These are phyloP conservation scores for Pisolithus thermaeus DNA, from an alignment of 1,284 basidiomycete genomes.

Conservation along the genomic window DNA sequence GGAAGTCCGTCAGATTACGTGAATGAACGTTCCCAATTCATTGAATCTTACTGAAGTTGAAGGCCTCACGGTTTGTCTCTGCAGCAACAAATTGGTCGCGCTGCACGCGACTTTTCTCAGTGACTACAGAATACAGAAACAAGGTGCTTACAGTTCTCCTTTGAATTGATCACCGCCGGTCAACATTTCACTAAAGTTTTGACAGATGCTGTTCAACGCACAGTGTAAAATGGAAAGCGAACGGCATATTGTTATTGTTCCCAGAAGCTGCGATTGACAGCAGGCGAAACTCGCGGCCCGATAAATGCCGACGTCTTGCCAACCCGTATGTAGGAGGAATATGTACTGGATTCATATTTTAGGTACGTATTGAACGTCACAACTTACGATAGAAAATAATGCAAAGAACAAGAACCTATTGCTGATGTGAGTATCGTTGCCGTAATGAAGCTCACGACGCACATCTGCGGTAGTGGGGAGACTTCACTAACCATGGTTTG, in stretches of 20 bases:
- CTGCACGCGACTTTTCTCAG: slow-evolving; percentile 62
- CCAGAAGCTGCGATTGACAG: slow-evolving; percentile 62
- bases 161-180: neutral
- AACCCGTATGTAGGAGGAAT: slow-evolving; percentile 37
- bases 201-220: slow-evolving; percentile 21
- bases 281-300: slow-evolving; percentile 72
- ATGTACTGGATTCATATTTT: no score
- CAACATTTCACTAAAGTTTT: neutral
- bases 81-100: slow-evolving; percentile 60
- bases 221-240: slow-evolving; percentile 75
- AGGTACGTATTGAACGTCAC: neutral
- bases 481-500: slow-evolving; percentile 85
- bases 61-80: slow-evolving; percentile 48
- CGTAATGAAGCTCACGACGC: slow-evolving; percentile 18
- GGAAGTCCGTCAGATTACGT: neutral
- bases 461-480: slow-evolving; percentile 70
- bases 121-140: slow-evolving; percentile 66
- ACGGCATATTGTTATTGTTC: slow-evolving; percentile 77
- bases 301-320: slow-evolving; percentile 82
- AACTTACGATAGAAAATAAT: slow-evolving; percentile 61
- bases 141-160: slow-evolving; percentile 58
- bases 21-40: neutral
- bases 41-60: slow-evolving; percentile 17
- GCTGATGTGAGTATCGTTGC: neutral
- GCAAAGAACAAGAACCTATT: slow-evolving; percentile 72